Evolutionary conservation across 345 rosid genomes (phyloP).

Genomic region (Linum lewisii): DNA sequence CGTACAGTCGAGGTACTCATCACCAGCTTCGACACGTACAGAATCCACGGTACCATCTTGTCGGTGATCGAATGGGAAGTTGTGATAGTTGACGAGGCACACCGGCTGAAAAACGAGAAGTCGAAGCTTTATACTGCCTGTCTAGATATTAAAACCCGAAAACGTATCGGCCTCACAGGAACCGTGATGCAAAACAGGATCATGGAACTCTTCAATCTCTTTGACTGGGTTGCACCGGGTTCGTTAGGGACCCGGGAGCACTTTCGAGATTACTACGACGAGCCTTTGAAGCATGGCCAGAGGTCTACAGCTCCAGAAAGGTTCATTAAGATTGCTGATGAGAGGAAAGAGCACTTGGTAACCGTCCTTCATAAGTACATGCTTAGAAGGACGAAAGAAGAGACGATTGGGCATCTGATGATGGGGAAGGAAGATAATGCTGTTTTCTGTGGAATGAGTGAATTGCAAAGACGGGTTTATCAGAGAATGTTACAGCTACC

Average conservation of each 20-base stretch:
- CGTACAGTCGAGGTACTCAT: slow-evolving; percentile 59
- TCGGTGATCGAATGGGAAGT: slow-evolving; percentile 71
- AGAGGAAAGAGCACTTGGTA: slow-evolving; percentile 72
- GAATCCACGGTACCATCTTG: slow-evolving; percentile 66
- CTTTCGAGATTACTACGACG: slow-evolving; percentile 75
- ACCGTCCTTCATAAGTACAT: slow-evolving; percentile 59
- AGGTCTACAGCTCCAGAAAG: slow-evolving; percentile 74
- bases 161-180: slow-evolving; percentile 81
- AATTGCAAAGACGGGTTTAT: slow-evolving; percentile 70
- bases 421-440: slow-evolving; percentile 98
- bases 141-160: slow-evolving; percentile 43
- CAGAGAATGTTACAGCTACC: slow-evolving; percentile 75
- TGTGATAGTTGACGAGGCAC: slow-evolving; percentile 88
- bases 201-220: slow-evolving; percentile 78
- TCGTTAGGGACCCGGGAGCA: slow-evolving; percentile 84
- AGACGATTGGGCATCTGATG: slow-evolving; percentile 92
- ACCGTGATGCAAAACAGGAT: slow-evolving; percentile 92
- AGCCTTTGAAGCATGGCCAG: slow-evolving; percentile 88
- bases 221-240: slow-evolving; percentile 87
- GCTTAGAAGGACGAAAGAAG: slow-evolving; percentile 94
- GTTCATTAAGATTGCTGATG: slow-evolving; percentile 62
- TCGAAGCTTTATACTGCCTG: slow-evolving; percentile 83
- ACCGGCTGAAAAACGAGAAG: slow-evolving; percentile 82
- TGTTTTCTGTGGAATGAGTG: slow-evolving; percentile 90
- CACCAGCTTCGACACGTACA: slow-evolving; percentile 75